phyloP scores from a whole-genome alignment of 441 rosid species.

The Arabidopsis hybrid region DNA sequence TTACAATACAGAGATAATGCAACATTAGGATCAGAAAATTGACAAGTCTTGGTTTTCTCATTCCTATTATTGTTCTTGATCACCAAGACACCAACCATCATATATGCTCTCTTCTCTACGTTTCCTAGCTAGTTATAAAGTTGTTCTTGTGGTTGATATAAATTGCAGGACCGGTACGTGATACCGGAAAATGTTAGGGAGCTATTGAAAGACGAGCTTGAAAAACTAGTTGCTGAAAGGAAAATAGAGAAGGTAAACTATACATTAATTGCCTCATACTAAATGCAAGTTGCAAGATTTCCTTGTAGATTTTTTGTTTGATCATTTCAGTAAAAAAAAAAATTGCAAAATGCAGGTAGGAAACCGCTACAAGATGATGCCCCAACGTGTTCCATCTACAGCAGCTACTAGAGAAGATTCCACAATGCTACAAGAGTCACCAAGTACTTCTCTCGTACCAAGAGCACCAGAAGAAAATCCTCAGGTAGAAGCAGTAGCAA shows the following conservation, averaged over 20 bases:
- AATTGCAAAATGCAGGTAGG: slow-evolving; percentile 50
- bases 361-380: slow-evolving; percentile 56
- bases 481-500: too few relatives aligned
- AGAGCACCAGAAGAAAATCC: too few relatives aligned
- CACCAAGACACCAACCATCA: too few relatives aligned
- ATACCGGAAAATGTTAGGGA: slow-evolving; percentile 54
- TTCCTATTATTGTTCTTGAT: too few relatives aligned
- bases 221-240: slow-evolving; percentile 59
- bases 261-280: neutral
- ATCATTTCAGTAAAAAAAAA: neutral
- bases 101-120: neutral
- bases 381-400: slow-evolving; percentile 4
- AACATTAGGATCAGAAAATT: neutral
- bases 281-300: neutral
- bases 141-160: slow-evolving; percentile 9
- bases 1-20: neutral
- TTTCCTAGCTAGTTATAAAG: neutral
- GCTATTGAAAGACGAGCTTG: slow-evolving; percentile 53
- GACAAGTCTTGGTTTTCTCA: too few relatives aligned
- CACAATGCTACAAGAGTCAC: too few relatives aligned
- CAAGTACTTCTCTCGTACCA: too few relatives aligned
- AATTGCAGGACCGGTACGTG: slow-evolving; percentile 54
- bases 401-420: neutral
- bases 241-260: slow-evolving; percentile 58
- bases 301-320: neutral